These are phyloP conservation scores for Iodosphaeria phyllophila DNA, from an alignment of 2,329 filamentous ascomycete genomes.

Conservation along the genomic window DNA sequence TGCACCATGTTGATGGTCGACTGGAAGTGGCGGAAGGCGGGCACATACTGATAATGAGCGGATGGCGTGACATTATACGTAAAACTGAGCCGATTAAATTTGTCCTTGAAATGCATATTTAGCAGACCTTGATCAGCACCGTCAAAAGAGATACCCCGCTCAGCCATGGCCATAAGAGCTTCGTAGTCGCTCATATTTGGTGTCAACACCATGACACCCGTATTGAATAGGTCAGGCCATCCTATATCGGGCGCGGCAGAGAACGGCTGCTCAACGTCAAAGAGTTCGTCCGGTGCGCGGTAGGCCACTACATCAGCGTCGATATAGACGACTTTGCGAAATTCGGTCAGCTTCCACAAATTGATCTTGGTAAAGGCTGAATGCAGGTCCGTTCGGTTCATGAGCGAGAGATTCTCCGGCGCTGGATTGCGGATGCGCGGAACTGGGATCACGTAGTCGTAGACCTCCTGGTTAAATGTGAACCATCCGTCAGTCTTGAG, in stretches of 20 bases:
- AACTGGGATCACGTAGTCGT: constrained; percentile 78
- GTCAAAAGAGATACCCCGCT: constrained; percentile 82
- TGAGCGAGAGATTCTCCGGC: constrained; percentile 71
- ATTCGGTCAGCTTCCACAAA: constrained; percentile 81
- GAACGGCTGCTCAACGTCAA: constrained; percentile 41
- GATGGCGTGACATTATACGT: constrained; percentile 95
- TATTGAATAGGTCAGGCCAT: constrained; percentile 97
- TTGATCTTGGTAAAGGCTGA: constrained; percentile 94
- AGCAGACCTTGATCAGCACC: constrained; percentile 90
- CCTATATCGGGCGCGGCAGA: constrained; percentile 81
- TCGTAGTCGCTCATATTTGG: constrained; percentile 81
- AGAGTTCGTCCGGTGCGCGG: constrained; percentile 81
- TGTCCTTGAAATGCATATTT: constrained; percentile 80
- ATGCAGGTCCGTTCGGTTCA: constrained; percentile 79
- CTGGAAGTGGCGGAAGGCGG: constrained; percentile 85
- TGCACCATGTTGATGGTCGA: constrained; percentile 79
- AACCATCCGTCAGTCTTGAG: constrained; percentile 2
- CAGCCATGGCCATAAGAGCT: constrained; percentile 66
- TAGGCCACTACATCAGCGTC: constrained; percentile 89
- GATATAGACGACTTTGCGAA: constrained; percentile 81
- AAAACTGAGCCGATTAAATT: constrained; percentile 79
- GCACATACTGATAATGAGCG: constrained; percentile 92
- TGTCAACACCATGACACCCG: constrained; percentile 82
- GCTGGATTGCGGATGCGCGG: constrained; percentile 58
- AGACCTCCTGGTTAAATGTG: constrained; percentile 42